A percentile compares a stretch with the other conserved stretches of the same genome.
Evolutionary conservation across 441 rosid species (phyloP).

Genomic region (Pelargonium citronellum): DNA sequence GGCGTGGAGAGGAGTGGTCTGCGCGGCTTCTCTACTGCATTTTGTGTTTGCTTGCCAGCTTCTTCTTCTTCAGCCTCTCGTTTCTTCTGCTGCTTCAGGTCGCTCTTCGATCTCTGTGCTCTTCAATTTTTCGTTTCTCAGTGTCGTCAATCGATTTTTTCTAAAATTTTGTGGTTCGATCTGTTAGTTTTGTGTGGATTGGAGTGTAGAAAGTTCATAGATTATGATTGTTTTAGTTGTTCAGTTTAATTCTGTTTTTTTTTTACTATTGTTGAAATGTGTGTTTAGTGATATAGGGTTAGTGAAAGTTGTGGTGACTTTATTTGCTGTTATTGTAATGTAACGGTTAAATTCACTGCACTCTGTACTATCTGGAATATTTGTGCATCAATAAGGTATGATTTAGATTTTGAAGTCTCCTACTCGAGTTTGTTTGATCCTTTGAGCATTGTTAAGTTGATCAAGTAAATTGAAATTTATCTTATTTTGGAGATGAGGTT

Average conservation of each 20-base stretch:
- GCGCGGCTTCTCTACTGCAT: slow-evolving; percentile 55
- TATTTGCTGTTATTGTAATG: not conserved
- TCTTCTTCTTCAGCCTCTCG: slow-evolving; percentile 86
- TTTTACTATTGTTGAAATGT: not conserved
- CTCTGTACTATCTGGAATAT: not conserved
- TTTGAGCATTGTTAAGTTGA: not conserved
- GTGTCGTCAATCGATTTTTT: not conserved
- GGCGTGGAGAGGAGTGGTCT: slow-evolving; percentile 63
- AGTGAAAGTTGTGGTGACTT: not conserved
- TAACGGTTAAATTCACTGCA: not conserved
- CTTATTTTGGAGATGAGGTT: not conserved
- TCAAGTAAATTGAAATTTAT: not conserved
- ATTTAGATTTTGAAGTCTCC: not conserved
- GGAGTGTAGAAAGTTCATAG: not conserved
- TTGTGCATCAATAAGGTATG: not conserved
- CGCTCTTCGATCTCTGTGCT: slow-evolving; percentile 2
- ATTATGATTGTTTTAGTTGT: not conserved
- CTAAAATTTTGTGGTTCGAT: not conserved
- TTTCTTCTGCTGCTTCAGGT: slow-evolving; percentile 55
- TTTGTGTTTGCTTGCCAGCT: slow-evolving; percentile 75
- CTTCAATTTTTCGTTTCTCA: not conserved
- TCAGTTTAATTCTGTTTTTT: not conserved
- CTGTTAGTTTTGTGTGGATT: not conserved
- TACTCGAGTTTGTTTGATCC: not conserved
- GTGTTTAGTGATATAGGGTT: not conserved